phyloP scores from a whole-genome alignment of 1,284 basidiomycete genomes.

The Trametes hirsuta region DNA sequence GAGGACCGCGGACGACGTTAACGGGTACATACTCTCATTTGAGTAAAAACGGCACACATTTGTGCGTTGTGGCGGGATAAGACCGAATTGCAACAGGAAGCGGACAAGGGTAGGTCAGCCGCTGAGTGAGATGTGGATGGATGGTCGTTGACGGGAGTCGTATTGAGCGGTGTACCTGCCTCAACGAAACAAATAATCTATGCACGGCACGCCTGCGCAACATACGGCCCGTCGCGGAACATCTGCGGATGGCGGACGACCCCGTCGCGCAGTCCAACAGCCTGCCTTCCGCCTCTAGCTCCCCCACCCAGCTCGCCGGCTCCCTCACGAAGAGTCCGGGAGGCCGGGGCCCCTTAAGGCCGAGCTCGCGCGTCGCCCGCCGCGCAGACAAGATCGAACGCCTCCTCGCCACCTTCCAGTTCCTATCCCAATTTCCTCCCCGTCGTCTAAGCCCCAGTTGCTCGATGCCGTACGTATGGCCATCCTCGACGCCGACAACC shows the following conservation, averaged over 20 bases:
- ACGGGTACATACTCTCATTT: too few relatives aligned
- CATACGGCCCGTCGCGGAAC: too few relatives aligned
- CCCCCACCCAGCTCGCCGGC: slow-evolving; percentile 55
- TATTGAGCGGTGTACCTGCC: too few relatives aligned
- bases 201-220: too few relatives aligned
- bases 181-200: too few relatives aligned
- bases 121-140: too few relatives aligned
- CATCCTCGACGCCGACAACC: slow-evolving; percentile 52
- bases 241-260: slow-evolving; percentile 2
- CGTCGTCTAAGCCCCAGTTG: slow-evolving; percentile 21
- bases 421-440: slow-evolving; percentile 17
- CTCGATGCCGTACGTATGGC: slow-evolving; percentile 38
- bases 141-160: too few relatives aligned
- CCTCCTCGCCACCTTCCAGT: slow-evolving; percentile 39
- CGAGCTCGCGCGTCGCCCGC: slow-evolving; percentile 47
- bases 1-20: too few relatives aligned
- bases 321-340: slow-evolving; percentile 56
- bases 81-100: too few relatives aligned
- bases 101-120: too few relatives aligned
- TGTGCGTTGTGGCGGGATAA: too few relatives aligned
- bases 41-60: too few relatives aligned
- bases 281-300: slow-evolving; percentile 20
- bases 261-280: slow-evolving; percentile 14
- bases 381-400: slow-evolving; percentile 60
- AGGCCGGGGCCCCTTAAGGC: slow-evolving; percentile 51